Conservation (phyloP, 2,329 filamentous ascomycete species). For the Aureobasidium sp. region DNA sequence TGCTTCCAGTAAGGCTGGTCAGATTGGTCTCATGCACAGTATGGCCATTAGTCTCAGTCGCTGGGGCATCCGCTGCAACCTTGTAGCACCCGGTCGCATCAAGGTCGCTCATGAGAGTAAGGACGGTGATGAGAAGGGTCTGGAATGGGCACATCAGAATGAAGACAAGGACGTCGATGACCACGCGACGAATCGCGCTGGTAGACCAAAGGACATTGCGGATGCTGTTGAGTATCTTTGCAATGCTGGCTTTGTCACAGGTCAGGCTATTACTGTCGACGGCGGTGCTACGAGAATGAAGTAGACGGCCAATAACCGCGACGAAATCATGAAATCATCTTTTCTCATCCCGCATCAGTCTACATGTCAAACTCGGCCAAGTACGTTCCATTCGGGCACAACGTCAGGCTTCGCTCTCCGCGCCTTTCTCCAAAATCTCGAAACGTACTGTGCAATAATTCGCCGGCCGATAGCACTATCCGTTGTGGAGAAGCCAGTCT, state of each 20-base stretch:
- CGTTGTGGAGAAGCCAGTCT: no score
- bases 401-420: no score
- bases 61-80: slow-evolving; percentile 40
- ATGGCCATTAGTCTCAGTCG: slow-evolving; percentile 40
- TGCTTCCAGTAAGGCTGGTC: slow-evolving; percentile 42
- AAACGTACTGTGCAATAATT: no score
- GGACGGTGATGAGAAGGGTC: slow-evolving; percentile 35
- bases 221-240: slow-evolving; percentile 36
- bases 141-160: slow-evolving; percentile 36
- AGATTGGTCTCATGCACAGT: slow-evolving; percentile 43
- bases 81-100: slow-evolving; percentile 46
- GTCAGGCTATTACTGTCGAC: slow-evolving; percentile 40
- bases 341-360: not conserved
- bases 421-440: no score
- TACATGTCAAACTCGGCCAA: not conserved
- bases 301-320: not conserved
- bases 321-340: not conserved
- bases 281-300: slow-evolving; percentile 36
- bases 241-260: slow-evolving; percentile 36
- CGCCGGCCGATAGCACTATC: no score
- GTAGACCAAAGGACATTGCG: slow-evolving; percentile 40
- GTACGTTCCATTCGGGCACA: slow-evolving; percentile 1
- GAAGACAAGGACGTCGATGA: slow-evolving; percentile 38
- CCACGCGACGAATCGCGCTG: slow-evolving; percentile 45
- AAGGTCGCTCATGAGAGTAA: slow-evolving; percentile 40